Base-by-base conservation (phyloP, 164 flowering plant genomes). In the Sedum album region DNA sequence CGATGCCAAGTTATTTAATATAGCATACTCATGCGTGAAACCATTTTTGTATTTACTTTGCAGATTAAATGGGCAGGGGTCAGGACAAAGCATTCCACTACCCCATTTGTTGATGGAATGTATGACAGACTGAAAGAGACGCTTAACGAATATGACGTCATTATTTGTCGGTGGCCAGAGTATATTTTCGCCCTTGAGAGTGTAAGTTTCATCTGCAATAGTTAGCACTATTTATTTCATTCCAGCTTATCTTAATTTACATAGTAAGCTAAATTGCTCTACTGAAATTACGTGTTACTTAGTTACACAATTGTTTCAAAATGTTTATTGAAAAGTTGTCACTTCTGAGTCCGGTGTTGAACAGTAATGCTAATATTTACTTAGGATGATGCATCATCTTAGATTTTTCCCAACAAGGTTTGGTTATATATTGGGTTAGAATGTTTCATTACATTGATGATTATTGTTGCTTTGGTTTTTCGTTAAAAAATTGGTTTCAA, bases 21-120 rank as follows among this genome's bases (percentile, higher is more conserved):
- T 11, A 23, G 10, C 10, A 2, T 51, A n/a, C n/a, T 51, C 1
- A n/a, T 9, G 7, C 7, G 9, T 26, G 21, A 51, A 51, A 51
- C 11, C 7, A 13, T 26, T 51, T 51, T 51, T 25, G 28, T 51
- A 23, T 28, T 57, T 13, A 14, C 11, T 26, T 4, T 82, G 78
- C 89, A 93, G 98, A 84, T 93, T 0, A 93, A 88, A 74, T 93
- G 98, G 98, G 85, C 96, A 11, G 98, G 96, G 60, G 96, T 90
- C 25, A 82, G 79, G 69, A 93, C 98, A 41, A 93, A 86, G 57
- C 88, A 93, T 75, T 83, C 86, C 41, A 93, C 96, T 8, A 93
- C 98, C 73, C 98, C 98, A 20, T 93, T 93, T 81, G 80, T 88
- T 60, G 98, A 90, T 76, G 98, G 86, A 11, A 87, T 90, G 91